A percentile compares a stretch with the other conserved stretches of the same genome.
Evolutionary conservation across 805 yeast species (phyloP).

Genomic region (Metschnikowia lachancei): DNA sequence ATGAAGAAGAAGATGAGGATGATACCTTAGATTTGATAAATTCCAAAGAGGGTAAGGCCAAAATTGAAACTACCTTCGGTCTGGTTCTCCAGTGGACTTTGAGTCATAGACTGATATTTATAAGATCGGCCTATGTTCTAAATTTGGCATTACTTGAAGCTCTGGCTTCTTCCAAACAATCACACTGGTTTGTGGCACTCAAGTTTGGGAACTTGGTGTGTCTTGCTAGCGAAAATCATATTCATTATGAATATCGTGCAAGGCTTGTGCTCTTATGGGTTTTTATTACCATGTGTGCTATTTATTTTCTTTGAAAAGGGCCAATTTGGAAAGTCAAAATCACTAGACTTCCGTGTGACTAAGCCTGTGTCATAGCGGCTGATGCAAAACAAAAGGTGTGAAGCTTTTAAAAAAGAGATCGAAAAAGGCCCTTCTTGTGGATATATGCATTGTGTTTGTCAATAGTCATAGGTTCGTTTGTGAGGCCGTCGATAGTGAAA

Average conservation of each 20-base stretch:
- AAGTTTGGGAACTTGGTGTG: constrained; percentile 2
- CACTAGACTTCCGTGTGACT: too few relatives aligned
- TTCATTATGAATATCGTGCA: constrained; percentile 1
- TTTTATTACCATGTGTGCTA: neutral
- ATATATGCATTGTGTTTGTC: constrained; percentile 15
- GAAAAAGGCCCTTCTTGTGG: neutral
- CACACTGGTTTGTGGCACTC: neutral
- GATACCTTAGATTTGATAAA: constrained; percentile 3
- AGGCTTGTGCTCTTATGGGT: constrained; percentile 1
- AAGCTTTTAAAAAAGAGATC: neutral
- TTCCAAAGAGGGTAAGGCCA: neutral
- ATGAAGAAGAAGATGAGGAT: neutral
- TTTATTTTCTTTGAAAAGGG: neutral
- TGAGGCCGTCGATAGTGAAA: constrained; percentile 30
- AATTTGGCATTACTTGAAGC: constrained; percentile 6
- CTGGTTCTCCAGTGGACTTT: neutral
- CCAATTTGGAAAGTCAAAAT: neutral
- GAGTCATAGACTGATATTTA: neutral
- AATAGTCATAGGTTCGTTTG: constrained; percentile 24
- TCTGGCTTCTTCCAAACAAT: neutral
- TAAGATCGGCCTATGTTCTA: constrained; percentile 3
- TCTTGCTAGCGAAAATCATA: constrained; percentile 4
- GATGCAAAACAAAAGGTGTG: too few relatives aligned
- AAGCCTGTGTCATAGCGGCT: too few relatives aligned
- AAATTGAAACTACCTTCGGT: too few relatives aligned